phyloP scores from a whole-genome alignment of 163 green algal genomes.

The Chlorella variabilis region DNA sequence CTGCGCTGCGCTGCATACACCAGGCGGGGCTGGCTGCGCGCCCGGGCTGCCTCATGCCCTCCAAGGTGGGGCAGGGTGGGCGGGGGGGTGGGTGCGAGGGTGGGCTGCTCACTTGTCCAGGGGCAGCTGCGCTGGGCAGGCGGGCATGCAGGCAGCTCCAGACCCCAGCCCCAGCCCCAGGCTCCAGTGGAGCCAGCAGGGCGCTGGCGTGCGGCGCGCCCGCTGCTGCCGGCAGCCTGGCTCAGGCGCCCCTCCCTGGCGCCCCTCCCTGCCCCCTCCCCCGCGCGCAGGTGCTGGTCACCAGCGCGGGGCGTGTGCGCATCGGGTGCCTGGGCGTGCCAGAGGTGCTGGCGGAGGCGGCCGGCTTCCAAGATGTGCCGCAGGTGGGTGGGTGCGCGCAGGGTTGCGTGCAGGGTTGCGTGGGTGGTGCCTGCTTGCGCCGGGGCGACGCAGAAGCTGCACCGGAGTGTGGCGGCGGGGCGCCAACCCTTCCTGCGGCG shows the following conservation, averaged over 20 bases:
- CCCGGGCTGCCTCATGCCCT: conserved; percentile 61
- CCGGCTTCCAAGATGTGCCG: conserved; percentile 48
- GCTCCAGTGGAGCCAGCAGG: too few species aligned
- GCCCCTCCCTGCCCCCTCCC: not conserved
- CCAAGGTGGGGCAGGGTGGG: conserved; percentile 61
- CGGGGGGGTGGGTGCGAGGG: not conserved
- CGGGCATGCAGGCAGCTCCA: too few species aligned
- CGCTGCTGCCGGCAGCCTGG: too few species aligned
- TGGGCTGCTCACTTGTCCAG: not conserved
- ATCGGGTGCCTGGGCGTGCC: conserved; percentile 70
- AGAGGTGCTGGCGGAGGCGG: conserved; percentile 66
- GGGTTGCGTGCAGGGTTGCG: too few species aligned
- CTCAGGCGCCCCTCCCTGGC: too few species aligned
- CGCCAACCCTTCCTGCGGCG: too few species aligned
- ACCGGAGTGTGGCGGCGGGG: too few species aligned
- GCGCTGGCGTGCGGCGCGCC: too few species aligned
- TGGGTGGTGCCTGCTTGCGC: too few species aligned
- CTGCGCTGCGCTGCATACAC: conserved; percentile 78
- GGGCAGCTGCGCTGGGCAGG: too few species aligned
- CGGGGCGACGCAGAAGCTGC: too few species aligned
- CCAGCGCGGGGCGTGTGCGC: conserved; percentile 62
- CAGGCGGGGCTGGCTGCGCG: conserved; percentile 70
- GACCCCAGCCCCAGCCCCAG: too few species aligned
- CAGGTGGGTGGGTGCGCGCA: not conserved
- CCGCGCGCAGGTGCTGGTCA: conserved; percentile 71